Evolutionary conservation across 2,329 filamentous ascomycete species (phyloP), one percentile per base, ranked within the genome.

Genomic region (Sordariomycetes sp.): DNA sequence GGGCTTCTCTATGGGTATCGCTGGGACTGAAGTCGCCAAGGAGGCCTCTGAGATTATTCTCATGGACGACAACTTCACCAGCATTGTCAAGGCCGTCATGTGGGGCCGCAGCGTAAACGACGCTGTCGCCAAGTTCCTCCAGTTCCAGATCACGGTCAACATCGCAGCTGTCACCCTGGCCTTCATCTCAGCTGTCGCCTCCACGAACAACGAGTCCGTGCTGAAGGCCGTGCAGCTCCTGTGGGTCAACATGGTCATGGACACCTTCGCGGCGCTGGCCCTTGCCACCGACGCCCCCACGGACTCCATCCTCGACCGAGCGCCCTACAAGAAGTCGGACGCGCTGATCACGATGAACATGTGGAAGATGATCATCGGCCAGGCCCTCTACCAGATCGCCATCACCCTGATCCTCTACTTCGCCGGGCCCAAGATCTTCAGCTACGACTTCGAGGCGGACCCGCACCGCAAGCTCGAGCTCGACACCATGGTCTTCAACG

Each of bases 101-200:
- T 87, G 84, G 85, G 85, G 85, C n/a, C 77, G 85, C 58, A 81
- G 81, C 12, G 84, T 87, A 59, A 87, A 87, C 62, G 85, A 87
- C 61, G 80, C 83, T 0, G 82, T 87, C 37, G 78, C 84, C 66
- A 87, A 87, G 66, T 87, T 88, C 65, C 76, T 87, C 53, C 85
- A 87, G 77, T 85, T 85, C 65, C 80, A 83, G 74, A 81, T 89
- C 63, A 89, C 86, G 1, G 85, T 87, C 68, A 87, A 87, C 65
- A 85, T 87, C 60, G 86, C 84, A 3, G 84, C 84, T 2, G 83
- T 87, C 18, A 68, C 85, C 22, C 76, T 87, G 11, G 84, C 84
- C 1, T 86, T 87, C 58, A 74, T 86, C 61, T 83, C 83, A 1
- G 81, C 85, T 3, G 79, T 87, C 53, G 78, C 81, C 8, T 78